Evolutionary conservation across 2,329 filamentous ascomycete species (phyloP), one percentile per base, ranked within the genome.

Genomic region (Claviceps sorghi): DNA sequence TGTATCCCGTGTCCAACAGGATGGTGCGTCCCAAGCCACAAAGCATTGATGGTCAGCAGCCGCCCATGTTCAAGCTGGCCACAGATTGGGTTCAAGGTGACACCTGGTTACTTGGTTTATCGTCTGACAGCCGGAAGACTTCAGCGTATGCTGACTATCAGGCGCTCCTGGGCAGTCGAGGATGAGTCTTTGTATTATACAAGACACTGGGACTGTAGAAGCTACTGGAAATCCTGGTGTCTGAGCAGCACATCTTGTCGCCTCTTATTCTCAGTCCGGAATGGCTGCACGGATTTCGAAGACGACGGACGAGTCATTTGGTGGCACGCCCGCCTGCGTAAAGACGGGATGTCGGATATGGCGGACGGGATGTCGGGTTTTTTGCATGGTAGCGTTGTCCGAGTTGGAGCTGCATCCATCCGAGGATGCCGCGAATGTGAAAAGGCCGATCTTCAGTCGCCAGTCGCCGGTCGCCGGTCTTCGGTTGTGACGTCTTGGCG

Each of bases 351-450:
- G 29, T 42, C 32, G 52, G 44, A 10, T 3, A 26, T 3, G 26
- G 26, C 26, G 26, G 26, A 3, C 26, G 26, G 26, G 26, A 26
- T 26, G 26, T 26, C 26, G 26, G 42, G 34, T 10, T 7, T 7
- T 30, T 53, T 19, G 32, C 15, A 32, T 32, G 34, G 17, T 38
- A 45, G 38, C 49, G 21, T 17, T 36, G 52, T 38, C 44, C 49
- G 49, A 22, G 44, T 21, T 44, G 52, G 45, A 32, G 49, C 49
- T 21, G 19, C 21, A 7, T 21, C 19, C 4, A 44, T 48, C 52
- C 52, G 52, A 53, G 13, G 29, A 48, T 43, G 19, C 52, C 52
- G 49, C 11, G 30, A 10, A 22, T 2, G 40, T 34, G n/a, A 47
- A 8, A n/a, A 32, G 8, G 29, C n/a, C 13, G 17, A n/a, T 22